These are phyloP conservation scores for Mycocentrospora acerina DNA, from an alignment of 2,329 filamentous ascomycete species.

Conservation along the genomic window DNA sequence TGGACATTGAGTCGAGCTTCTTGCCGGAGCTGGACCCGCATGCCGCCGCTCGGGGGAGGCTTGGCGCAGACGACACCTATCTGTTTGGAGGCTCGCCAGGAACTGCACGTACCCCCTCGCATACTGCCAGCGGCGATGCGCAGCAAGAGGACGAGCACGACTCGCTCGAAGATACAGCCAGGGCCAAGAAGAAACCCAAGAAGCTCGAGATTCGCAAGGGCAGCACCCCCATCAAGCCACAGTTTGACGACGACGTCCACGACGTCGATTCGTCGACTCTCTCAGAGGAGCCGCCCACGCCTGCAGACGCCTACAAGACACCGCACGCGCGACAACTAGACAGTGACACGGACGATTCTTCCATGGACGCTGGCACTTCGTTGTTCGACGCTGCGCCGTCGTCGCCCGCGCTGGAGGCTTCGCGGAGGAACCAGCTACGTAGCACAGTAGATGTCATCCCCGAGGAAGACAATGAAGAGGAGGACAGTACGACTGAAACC, in stretches of 20 bases:
- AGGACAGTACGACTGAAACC: conserved; percentile 2
- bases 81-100: conserved; percentile 45
- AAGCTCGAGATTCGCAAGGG: conserved; percentile 21
- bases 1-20: conserved; percentile 66
- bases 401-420: conserved; percentile 47
- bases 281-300: conserved; percentile 40
- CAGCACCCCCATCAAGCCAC: conserved; percentile 15
- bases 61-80: conserved; percentile 50
- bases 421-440: conserved; percentile 32
- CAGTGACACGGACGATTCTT: conserved; percentile 22
- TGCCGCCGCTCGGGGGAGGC: conserved; percentile 19
- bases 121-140: conserved; percentile 5
- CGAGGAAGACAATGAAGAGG: conserved; percentile 2
- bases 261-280: conserved; percentile 29
- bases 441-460: conserved; percentile 5
- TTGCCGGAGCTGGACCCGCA: conserved; percentile 54
- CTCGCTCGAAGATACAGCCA: no score
- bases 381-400: conserved; percentile 42
- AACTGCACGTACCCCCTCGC: conserved; percentile 22
- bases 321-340: conserved; percentile 35
- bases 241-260: conserved; percentile 11
- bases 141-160: conserved; percentile 1
- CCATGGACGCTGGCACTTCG: conserved; percentile 27
- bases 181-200: conserved; percentile 24
- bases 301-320: conserved; percentile 47